phyloP scores from a whole-genome alignment of 169 alveolate species.

The Amoebophrya sp. region DNA sequence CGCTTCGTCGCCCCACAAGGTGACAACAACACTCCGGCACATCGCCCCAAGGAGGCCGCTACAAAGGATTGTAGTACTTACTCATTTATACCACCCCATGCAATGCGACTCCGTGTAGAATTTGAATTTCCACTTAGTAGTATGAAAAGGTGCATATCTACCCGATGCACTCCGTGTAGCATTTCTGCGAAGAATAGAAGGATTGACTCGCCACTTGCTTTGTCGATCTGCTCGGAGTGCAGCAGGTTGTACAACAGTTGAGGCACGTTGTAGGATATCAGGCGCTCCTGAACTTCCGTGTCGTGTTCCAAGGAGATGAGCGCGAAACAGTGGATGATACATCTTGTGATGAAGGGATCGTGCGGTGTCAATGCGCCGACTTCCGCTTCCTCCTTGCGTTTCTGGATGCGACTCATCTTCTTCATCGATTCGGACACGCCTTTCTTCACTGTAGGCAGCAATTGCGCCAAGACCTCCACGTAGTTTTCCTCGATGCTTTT shows the following conservation, averaged over 20 bases:
- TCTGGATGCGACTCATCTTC: conserved; percentile 31
- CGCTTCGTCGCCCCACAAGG: too few relatives aligned
- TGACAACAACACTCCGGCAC: too few relatives aligned
- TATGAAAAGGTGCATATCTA: too few relatives aligned
- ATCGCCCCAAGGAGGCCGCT: too few relatives aligned
- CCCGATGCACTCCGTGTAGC: conserved; percentile 37
- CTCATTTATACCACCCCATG: too few relatives aligned
- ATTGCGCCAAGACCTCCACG: not conserved
- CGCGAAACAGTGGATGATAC: conserved; percentile 46
- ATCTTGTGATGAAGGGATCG: conserved; percentile 48
- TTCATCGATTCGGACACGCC: conserved; percentile 19
- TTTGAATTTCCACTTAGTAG: too few relatives aligned
- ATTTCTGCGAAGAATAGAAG: conserved; percentile 51
- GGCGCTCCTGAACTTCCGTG: conserved; percentile 35
- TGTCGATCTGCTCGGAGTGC: conserved; percentile 51
- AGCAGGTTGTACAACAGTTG: conserved; percentile 43
- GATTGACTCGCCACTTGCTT: conserved; percentile 45
- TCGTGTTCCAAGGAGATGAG: conserved; percentile 44
- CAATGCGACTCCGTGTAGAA: too few relatives aligned
- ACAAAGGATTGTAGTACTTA: too few relatives aligned
- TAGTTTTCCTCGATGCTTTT: conserved; percentile 41
- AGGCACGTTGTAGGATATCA: conserved; percentile 20
- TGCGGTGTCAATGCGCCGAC: conserved; percentile 31
- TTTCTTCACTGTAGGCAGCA: conserved; percentile 26
- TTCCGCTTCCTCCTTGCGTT: not conserved